Percentiles rank a stretch among this genome's conserved stretches.
phyloP scores from a whole-genome alignment of 495 filamentous ascomycete genomes.

The Cryomyces minteri region DNA sequence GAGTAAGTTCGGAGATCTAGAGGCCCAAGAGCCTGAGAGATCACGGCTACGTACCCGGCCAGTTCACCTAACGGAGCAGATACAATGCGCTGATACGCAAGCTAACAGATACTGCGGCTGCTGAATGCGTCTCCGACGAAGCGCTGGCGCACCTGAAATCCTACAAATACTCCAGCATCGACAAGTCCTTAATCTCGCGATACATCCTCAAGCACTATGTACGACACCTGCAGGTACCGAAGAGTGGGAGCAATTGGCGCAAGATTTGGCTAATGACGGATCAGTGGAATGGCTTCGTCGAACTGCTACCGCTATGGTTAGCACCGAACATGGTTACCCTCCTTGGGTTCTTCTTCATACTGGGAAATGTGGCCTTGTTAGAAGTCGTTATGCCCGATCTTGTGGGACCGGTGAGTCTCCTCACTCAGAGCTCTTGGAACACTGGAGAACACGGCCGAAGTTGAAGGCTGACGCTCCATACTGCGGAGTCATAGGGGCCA shows the following conservation, averaged over 20 bases:
- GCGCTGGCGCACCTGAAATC: constrained; percentile 67
- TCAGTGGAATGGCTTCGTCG: constrained; percentile 95
- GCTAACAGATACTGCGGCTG: constrained; percentile 20
- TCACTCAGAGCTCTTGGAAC: neutral
- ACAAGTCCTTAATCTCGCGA: constrained; percentile 85
- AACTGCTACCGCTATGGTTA: constrained; percentile 83
- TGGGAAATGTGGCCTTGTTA: constrained; percentile 66
- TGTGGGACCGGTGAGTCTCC: constrained; percentile 56
- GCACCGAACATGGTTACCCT: constrained; percentile 97
- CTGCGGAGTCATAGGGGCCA: constrained; percentile 38
- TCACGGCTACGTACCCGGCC: no score
- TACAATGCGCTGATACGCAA: no score
- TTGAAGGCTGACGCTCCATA: neutral
- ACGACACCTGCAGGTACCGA: constrained; percentile 17
- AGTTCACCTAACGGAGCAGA: no score
- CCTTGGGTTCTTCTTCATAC: constrained; percentile 83
- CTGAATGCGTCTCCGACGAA: constrained; percentile 49
- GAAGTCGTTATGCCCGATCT: constrained; percentile 79
- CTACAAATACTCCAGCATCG: constrained; percentile 93
- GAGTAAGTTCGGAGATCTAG: no score
- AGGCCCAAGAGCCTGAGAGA: no score
- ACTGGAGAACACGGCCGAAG: neutral
- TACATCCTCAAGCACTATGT: constrained; percentile 94
- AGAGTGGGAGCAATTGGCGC: neutral
- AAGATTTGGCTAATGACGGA: neutral